Conservation (phyloP, 345 rosid genomes). For the Jatropha curcas region DNA sequence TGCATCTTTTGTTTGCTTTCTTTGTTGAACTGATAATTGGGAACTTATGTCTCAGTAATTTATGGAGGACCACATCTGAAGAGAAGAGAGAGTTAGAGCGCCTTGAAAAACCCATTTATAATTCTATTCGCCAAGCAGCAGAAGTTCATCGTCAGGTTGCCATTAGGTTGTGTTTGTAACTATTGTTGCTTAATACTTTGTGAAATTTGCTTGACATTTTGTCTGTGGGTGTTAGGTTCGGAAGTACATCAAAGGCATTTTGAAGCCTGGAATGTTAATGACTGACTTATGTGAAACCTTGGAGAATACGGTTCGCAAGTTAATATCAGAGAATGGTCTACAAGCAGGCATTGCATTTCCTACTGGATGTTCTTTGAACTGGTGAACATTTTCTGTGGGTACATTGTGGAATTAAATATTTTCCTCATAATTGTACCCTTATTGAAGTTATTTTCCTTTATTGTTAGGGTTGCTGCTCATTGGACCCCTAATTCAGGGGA, state of each 20-base stretch:
- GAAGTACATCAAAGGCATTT: constrained; percentile 71
- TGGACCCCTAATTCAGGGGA: constrained; percentile 99
- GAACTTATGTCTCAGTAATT: constrained; percentile 49
- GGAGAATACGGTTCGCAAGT: constrained; percentile 85
- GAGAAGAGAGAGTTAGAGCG: constrained; percentile 96
- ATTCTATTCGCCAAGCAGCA: constrained; percentile 92
- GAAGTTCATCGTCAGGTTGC: constrained; percentile 98
- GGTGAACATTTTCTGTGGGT: constrained; percentile 37
- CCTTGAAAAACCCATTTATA: constrained; percentile 75
- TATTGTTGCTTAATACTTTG: not conserved
- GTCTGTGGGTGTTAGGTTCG: constrained; percentile 51
- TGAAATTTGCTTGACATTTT: constrained; percentile 11
- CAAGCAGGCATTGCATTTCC: constrained; percentile 99
- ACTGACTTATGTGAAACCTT: constrained; percentile 89
- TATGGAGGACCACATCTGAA: constrained; percentile 95
- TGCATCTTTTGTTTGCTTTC: not conserved
- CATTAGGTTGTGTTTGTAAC: not conserved
- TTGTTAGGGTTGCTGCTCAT: constrained; percentile 90
- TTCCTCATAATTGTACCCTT: constrained; percentile 12
- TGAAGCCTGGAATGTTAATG: constrained; percentile 94
- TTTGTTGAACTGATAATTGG: not conserved
- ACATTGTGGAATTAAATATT: not conserved
- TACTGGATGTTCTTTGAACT: constrained; percentile 95
- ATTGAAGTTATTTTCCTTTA: constrained; percentile 16
- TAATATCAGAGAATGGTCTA: constrained; percentile 85